Evolutionary conservation across 78 protist genomes (phyloP), one percentile per base, ranked within the genome.

Genomic region (Reticulomyxa filosa): DNA sequence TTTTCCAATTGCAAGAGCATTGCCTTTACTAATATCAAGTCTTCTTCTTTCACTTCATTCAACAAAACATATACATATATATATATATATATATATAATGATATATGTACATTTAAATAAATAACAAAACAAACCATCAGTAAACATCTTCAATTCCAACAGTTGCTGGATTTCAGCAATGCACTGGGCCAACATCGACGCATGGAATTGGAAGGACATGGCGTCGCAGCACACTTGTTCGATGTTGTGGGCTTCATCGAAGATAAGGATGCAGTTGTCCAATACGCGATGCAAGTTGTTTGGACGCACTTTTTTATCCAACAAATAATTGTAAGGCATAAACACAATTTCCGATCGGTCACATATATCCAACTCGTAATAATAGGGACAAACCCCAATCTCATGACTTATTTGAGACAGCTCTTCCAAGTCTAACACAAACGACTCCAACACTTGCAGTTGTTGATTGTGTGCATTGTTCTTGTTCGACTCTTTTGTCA

Each of bases 241-340:
- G 27, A 75, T 37, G 57, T 75, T 75, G 52, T 75, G 80, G 38
- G 80, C 80, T 66, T 88, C 94, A 67, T 89, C 95, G 7, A 89
- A 67, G 22, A 89, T 69, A 42, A 89, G 52, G 13, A 87, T 48
- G 25, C 74, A 13, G 69, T 32, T 67, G 11, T 7, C 3, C 23
- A 77, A 35, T 8, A 27, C 0, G 55, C 72, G 8, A 30, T 8
- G 10, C 32, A 74, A 23, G 26, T 66, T 7, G n/a, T n/a, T n/a
- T 22, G 30, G 39, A 20, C 95, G 76, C 22, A 78, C 51, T 0
- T 0, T 2, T 0, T 79, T 72, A 42, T 90, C 95, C 17, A 89
- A 20, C 46, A 90, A 33, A 57, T 93, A 95, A 75, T 93, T 93
- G 87, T 95, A 95, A 27, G 99, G 99, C 70, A 83, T 20, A 32